phyloP scores from a whole-genome alignment of 305 asterid species.

The Fraxinus velutina region DNA sequence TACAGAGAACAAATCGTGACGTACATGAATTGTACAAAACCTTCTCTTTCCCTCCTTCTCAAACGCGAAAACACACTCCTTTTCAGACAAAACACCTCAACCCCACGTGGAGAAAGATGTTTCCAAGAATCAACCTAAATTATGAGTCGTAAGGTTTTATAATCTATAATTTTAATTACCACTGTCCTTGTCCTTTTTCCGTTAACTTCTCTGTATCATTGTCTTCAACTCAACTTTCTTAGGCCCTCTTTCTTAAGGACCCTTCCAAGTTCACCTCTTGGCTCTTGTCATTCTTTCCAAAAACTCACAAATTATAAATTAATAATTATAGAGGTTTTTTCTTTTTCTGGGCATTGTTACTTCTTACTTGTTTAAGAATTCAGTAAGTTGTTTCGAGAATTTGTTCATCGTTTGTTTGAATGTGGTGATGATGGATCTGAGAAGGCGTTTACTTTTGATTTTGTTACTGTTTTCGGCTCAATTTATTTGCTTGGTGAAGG shows the following conservation, averaged over 20 bases:
- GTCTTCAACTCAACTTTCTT: slow-evolving; percentile 4
- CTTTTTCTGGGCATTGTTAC: slow-evolving; percentile 1
- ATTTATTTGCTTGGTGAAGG: slow-evolving; percentile 10
- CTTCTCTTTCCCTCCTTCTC: neutral
- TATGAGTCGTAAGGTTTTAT: neutral
- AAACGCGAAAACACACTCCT: neutral
- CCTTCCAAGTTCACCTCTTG: slow-evolving; percentile 16
- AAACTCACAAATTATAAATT: slow-evolving; percentile 4
- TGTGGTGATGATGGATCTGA: slow-evolving; percentile 37
- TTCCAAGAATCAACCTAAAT: neutral
- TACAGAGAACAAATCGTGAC: neutral
- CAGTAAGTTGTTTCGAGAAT: neutral
- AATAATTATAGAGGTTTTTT: neutral
- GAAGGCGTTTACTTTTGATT: slow-evolving; percentile 25
- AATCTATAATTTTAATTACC: neutral
- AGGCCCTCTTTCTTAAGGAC: slow-evolving; percentile 21
- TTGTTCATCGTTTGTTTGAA: neutral
- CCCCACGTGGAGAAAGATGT: neutral
- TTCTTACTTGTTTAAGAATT: neutral
- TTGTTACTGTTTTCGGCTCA: slow-evolving; percentile 5
- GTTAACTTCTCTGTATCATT: slow-evolving; percentile 18
- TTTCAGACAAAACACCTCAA: neutral
- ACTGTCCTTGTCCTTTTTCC: slow-evolving; percentile 1
- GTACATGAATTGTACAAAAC: neutral
- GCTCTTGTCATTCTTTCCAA: neutral